Base-by-base conservation (phyloP, 208 protist genomes). In the Trypanosoma lewisi region DNA sequence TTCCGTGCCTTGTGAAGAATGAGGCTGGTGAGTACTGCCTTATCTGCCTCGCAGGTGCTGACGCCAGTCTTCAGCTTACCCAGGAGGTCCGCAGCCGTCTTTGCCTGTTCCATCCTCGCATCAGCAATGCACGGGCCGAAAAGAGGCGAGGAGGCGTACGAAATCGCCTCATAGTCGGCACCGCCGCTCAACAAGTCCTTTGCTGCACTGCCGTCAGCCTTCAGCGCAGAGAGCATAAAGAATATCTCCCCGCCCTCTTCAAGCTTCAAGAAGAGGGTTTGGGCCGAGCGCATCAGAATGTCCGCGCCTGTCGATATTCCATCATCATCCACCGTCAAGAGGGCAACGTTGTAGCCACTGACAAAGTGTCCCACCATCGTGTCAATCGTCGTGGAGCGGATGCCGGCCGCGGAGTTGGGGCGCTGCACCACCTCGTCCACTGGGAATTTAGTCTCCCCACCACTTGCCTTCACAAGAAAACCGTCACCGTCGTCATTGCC, bases 391-490 rank as follows among this genome's bases (percentile, higher is more conserved):
- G 23, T 41, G 9, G 78, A 78, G 36, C 59, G 57, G 16, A 90
- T 58, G 9, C 51, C 37, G 17, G 66, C 45, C 51, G 54, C 65
- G 61, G 73, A 63, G 44, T 57, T 67, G 33, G 47, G 36, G 30
- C 80, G 83, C 27, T 21, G 34, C 31, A 82, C 64, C 34, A 83
- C 55, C 64, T 90, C 78, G 50, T 87, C 77, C 42, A 62, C 67
- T 47, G 39, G 44, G 19, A 48, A 48, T 16, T 16, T 68, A 41
- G 79, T 72, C 21, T 67, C 56, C 27, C 74, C 77, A 28, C 75
- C 74, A 28, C 68, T 62, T 59, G 77, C 69, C 19, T 68, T 82
- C 11, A 89, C 67, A 34, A 64, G 42, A n/a, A 85, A 61, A 2
- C 37, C 39, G 0, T 47, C 39, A 2, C 37, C 39, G 0, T 47